phyloP scores from a whole-genome alignment of 1,139 yeast species.

The Kodamaea alishanica region DNA sequence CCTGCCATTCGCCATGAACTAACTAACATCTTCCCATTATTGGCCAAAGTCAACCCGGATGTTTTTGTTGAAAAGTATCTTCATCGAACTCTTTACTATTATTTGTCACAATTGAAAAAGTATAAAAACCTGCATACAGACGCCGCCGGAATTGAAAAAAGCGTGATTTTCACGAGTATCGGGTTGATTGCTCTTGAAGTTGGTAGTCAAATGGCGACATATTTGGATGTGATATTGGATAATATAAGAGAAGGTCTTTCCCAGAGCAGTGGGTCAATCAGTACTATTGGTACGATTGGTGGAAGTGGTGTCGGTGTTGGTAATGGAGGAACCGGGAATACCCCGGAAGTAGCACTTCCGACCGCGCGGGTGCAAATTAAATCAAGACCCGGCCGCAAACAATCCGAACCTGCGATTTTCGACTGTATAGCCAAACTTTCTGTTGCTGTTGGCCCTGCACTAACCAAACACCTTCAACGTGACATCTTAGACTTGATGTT shows the following conservation, averaged over 20 bases:
- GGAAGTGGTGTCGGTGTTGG: too few relatives aligned
- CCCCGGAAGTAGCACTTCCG: slow-evolving; percentile 5
- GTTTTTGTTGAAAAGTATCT: slow-evolving; percentile 78
- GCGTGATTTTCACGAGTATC: slow-evolving; percentile 74
- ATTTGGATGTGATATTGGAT: slow-evolving; percentile 79
- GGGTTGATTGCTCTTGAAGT: slow-evolving; percentile 85
- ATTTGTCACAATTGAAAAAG: slow-evolving; percentile 73
- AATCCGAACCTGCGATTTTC: slow-evolving; percentile 82
- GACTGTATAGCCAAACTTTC: slow-evolving; percentile 87
- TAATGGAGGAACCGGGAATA: slow-evolving; percentile 12
- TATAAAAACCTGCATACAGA: slow-evolving; percentile 48
- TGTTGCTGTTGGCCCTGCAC: slow-evolving; percentile 89
- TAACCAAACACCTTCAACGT: slow-evolving; percentile 81
- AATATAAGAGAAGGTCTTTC: slow-evolving; percentile 80
- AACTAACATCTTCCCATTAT: slow-evolving; percentile 72
- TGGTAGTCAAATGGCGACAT: slow-evolving; percentile 82
- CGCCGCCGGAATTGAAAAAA: slow-evolving; percentile 54
- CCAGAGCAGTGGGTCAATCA: slow-evolving; percentile 35
- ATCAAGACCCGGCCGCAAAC: slow-evolving; percentile 53
- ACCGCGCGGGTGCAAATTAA: slow-evolving; percentile 13
- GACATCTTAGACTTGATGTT: slow-evolving; percentile 79
- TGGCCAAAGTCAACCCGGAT: slow-evolving; percentile 75
- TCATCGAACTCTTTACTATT: slow-evolving; percentile 75
- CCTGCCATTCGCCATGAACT: slow-evolving; percentile 77
- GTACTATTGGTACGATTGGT: slow-evolving; percentile 15